Evolutionary conservation across 768 basidiomycete genomes (phyloP), one percentile per base, ranked within the genome.

Genomic region (Suillus alpinus): DNA sequence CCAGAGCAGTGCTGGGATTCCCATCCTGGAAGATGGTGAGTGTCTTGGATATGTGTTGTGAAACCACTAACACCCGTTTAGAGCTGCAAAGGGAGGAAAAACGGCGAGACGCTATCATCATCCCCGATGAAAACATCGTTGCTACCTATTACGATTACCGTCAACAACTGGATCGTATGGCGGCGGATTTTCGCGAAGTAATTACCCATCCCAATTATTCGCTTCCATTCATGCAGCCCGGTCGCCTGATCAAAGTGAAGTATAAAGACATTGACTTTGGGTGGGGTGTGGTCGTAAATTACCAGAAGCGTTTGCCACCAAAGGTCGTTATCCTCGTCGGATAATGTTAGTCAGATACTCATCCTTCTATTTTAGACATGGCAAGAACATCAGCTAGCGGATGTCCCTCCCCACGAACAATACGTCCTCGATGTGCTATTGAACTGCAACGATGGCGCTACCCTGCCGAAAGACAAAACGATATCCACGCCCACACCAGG

Each of bases 231-330:
- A 80, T 99, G 12, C 91, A 97, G 68, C 81, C 88, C 23, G 97
- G 97, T 34, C 87, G 97, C 4, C 80, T 98, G n/a, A 91, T 98
- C 52, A 91, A 91, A 69, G 83, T 99, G 67, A 91, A 91, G 70
- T 83, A 97, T 71, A 85, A 88, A 63, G 88, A 90, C 41, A 77
- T 88, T 14, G 91, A 99, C 74, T 98, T 96, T 73, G 96, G 96
- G 10, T 98, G 97, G 97, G 96, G 96, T 41, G 85, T 94, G 46
- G 85, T 98, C 56, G 83, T 98, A 69, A 95, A 94, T 71, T 98
- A 87, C 69, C 88, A 92, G 71, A 97, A 97, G 74, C 86, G 95
- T 0, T 66, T 87, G 23, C 85, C 87, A n/a, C 83, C 90, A 16
- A 96, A 94, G 79, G 93, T 88, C 63, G 26, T 77, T 66, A 5